A percentile compares a stretch with the other conserved stretches of the same genome.
phyloP scores from a whole-genome alignment of 2,329 filamentous ascomycete genomes.

The Ceratocystis cacaofunesta region DNA sequence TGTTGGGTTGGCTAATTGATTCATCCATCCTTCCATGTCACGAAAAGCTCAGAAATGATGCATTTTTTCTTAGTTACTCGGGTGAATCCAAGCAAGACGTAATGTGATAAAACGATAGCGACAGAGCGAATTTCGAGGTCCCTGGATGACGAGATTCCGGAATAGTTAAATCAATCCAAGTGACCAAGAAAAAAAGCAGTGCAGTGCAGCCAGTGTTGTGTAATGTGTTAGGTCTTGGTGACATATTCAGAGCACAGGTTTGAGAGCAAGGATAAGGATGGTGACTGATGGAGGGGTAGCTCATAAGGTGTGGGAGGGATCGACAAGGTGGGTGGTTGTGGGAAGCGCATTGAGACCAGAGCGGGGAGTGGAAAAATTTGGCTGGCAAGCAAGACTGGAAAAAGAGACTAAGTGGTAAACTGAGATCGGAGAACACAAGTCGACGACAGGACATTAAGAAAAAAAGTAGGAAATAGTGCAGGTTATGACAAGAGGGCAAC shows the following conservation, averaged over 20 bases:
- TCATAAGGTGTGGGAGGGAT: slow-evolving; percentile 14
- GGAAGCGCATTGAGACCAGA: slow-evolving; percentile 15
- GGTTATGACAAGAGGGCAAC: no score
- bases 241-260: slow-evolving; percentile 5
- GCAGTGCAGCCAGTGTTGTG: neutral
- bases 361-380: slow-evolving; percentile 17
- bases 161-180: neutral
- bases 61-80: no score
- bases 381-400: neutral
- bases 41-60: no score
- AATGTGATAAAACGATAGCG: no score
- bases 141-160: no score
- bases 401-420: neutral
- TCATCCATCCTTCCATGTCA: no score
- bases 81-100: no score
- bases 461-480: neutral
- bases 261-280: slow-evolving; percentile 12
- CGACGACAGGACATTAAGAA: neutral
- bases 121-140: no score
- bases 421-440: neutral
- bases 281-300: slow-evolving; percentile 14
- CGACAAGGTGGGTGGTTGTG: slow-evolving; percentile 10
- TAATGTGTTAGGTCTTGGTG: neutral
- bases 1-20: no score
- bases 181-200: neutral